Evolutionary conservation across 164 flowering plant genomes (phyloP), one percentile per base, ranked within the genome.

Genomic region (Aristolochia fimbriata): DNA sequence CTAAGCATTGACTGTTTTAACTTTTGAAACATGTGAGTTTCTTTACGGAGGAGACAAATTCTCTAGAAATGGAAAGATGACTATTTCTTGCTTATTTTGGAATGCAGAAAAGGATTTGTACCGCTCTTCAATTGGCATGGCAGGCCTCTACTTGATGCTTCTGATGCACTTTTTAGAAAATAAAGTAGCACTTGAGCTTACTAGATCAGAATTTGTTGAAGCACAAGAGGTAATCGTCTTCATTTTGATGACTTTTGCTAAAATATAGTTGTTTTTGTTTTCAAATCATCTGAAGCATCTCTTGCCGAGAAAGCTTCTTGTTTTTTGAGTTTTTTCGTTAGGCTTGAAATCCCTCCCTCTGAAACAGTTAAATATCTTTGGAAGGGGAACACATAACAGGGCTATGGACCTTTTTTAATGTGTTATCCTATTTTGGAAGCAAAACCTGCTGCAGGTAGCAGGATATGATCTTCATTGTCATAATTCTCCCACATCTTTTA

Each of bases 101-200:
- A 15, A 27, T 57, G 69, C 90, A 91, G 98, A 92, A 77, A 84
- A 75, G 59, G 88, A 87, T 74, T 73, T 92, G 76, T 88, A 78
- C 47, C 93, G 85, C 56, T 81, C 95, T 51, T 81, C 89, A 22
- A 87, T 92, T 64, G 85, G 96, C 95, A 84, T 79, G 84, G 86
- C 91, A 65, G 88, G 95, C 58, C 83, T 87, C 0, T 92, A 85
- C 70, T 72, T 92, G 65, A 85, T 85, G 95, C 81, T 92, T 59
- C 64, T 88, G 16, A 87, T 92, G 93, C 98, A 92, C 51, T 87
- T 92, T 70, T 84, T 92, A 53, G 98, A 92, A 70, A 92, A 89
- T 76, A 88, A 87, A 77, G 84, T 92, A 47, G 88, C 91, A 49
- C 68, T 88, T 59, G 96, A 88, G 65, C 89, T 92, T 58, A 92